Evolutionary conservation across 805 yeast genomes (phyloP).

Genomic region (Maudiozyma turicensis): DNA sequence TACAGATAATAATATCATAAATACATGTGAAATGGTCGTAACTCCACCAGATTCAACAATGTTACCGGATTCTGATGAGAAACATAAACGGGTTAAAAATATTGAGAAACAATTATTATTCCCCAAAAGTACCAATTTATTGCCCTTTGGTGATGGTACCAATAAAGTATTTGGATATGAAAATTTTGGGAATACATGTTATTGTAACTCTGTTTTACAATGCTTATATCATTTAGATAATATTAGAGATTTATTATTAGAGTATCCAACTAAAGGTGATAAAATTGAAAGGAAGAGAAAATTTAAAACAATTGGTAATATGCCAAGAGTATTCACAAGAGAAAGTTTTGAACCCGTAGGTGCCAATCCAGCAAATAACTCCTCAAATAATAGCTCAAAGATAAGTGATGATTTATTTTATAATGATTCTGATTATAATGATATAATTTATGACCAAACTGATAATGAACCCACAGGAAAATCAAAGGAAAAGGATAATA

Average conservation of each 20-base stretch:
- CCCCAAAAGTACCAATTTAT: not conserved
- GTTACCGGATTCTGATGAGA: not conserved
- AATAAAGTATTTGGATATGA: slow-evolving; percentile 71
- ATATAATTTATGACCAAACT: not conserved
- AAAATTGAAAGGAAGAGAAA: slow-evolving; percentile 30
- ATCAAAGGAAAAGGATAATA: not conserved
- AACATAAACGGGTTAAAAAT: not conserved
- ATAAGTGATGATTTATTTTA: slow-evolving; percentile 1
- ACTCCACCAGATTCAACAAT: not conserved
- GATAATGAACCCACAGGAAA: not conserved
- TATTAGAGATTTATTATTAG: slow-evolving; percentile 50
- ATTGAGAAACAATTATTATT: not conserved
- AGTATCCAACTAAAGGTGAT: slow-evolving; percentile 35
- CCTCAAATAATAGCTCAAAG: slow-evolving; percentile 3
- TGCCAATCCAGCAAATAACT: not conserved
- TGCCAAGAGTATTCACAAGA: slow-evolving; percentile 26
- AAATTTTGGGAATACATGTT: slow-evolving; percentile 86
- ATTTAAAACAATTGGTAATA: slow-evolving; percentile 32
- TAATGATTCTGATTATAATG: not conserved
- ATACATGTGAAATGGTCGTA: not conserved
- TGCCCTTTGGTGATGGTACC: slow-evolving; percentile 40
- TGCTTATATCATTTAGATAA: slow-evolving; percentile 67
- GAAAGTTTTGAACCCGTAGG: slow-evolving; percentile 16
- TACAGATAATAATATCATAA: not conserved
- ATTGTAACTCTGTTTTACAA: slow-evolving; percentile 87